Percentiles rank a stretch among this genome's conserved stretches.
Conservation (phyloP, 1,139 yeast genomes). For the Spencermartinsiella ligniputridi region DNA sequence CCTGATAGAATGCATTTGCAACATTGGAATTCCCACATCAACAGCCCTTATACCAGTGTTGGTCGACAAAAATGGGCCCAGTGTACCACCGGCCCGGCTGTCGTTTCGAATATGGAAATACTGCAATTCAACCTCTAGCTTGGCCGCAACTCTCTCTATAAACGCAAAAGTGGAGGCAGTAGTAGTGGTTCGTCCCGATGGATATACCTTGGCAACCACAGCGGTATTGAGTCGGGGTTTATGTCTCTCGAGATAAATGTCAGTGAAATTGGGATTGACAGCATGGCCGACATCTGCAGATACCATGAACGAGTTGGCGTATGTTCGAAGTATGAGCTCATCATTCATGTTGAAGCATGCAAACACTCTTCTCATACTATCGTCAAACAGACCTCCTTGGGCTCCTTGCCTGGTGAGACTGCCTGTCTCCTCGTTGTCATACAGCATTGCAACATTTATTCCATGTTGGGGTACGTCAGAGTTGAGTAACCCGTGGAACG, state of each 20-base stretch:
- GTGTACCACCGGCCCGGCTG: constrained; percentile 72
- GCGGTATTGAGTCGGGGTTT: constrained; percentile 73
- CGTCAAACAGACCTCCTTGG: constrained; percentile 79
- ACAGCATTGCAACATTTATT: constrained; percentile 68
- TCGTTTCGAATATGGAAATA: constrained; percentile 54
- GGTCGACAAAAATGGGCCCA: constrained; percentile 65
- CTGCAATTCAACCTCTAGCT: constrained; percentile 55
- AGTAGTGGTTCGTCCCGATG: constrained; percentile 68
- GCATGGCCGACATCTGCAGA: constrained; percentile 96
- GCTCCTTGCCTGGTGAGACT: constrained; percentile 91
- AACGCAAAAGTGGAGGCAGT: constrained; percentile 60
- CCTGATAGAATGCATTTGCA: constrained; percentile 78
- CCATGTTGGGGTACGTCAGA: constrained; percentile 45
- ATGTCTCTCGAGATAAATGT: constrained; percentile 58
- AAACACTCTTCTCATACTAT: constrained; percentile 63
- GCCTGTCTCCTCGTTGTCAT: constrained; percentile 93
- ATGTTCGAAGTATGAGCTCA: constrained; percentile 29
- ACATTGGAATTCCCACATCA: constrained; percentile 73
- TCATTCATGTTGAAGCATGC: constrained; percentile 48
- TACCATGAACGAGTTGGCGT: constrained; percentile 67
- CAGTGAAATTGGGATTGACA: constrained; percentile 78
- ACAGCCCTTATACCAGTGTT: constrained; percentile 69
- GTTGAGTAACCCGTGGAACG: constrained; percentile 54
- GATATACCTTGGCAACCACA: constrained; percentile 58
- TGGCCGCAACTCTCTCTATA: constrained; percentile 52